phyloP scores from a whole-genome alignment of 345 rosid genomes.

The Noccaea caerulescens region DNA sequence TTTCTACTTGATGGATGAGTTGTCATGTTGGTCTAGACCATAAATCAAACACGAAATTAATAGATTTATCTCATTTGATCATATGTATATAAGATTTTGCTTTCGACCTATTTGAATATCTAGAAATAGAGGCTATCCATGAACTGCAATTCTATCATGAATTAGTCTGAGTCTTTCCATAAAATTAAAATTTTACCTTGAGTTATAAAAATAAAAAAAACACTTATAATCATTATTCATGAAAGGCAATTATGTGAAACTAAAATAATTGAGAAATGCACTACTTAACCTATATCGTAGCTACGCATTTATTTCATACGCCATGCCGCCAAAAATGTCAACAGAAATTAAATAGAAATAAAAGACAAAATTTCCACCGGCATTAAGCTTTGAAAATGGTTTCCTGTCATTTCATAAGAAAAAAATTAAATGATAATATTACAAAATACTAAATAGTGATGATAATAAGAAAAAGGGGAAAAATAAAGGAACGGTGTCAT shows the following conservation, averaged over 20 bases:
- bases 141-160: too few species aligned
- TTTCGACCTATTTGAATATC: too few species aligned
- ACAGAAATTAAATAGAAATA: slow-evolving; percentile 29
- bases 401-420: slow-evolving; percentile 1
- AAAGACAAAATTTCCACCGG: slow-evolving; percentile 41
- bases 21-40: too few species aligned
- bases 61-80: too few species aligned
- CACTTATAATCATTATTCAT: background rate
- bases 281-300: slow-evolving; percentile 20
- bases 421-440: background rate
- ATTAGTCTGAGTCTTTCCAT: too few species aligned
- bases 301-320: slow-evolving; percentile 41
- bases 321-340: slow-evolving; percentile 43
- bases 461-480: background rate
- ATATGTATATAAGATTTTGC: too few species aligned
- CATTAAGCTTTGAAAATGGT: slow-evolving; percentile 28
- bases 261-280: slow-evolving; percentile 22
- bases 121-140: too few species aligned
- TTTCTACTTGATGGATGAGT: too few species aligned
- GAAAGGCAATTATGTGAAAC: slow-evolving; percentile 17
- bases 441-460: background rate
- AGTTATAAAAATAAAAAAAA: background rate
- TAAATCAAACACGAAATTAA: too few species aligned
- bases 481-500: slow-evolving; percentile 17
- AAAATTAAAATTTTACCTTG: too few species aligned